phyloP scores from a whole-genome alignment of 2,329 filamentous ascomycete species.

The Talaromyces sp. region DNA sequence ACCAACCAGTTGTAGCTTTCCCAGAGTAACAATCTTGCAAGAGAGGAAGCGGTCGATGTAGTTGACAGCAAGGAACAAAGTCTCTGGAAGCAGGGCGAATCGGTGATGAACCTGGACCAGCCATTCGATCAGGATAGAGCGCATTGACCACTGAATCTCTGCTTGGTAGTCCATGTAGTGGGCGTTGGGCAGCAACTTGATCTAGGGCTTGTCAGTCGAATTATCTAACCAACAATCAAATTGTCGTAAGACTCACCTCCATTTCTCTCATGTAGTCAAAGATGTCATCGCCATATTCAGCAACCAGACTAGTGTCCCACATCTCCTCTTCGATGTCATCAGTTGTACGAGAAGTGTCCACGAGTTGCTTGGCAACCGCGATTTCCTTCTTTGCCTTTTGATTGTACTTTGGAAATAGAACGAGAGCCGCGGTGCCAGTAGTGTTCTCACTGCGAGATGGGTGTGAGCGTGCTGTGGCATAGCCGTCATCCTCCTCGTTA shows the following conservation, averaged over 20 bases:
- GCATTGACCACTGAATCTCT: constrained; percentile 99
- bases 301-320: constrained; percentile 96
- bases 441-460: constrained; percentile 72
- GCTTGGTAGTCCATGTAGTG: constrained; percentile 96
- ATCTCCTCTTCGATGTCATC: constrained; percentile 84
- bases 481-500: constrained; percentile 65
- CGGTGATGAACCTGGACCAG: constrained; percentile 91
- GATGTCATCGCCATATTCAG: constrained; percentile 93
- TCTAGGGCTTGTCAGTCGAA: constrained; percentile 43
- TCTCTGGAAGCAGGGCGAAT: constrained; percentile 88
- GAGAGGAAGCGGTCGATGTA: constrained; percentile 96
- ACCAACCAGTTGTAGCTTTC: constrained; percentile 91
- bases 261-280: constrained; percentile 86
- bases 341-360: constrained; percentile 59
- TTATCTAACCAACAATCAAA: not conserved
- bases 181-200: constrained; percentile 75
- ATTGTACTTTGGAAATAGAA: constrained; percentile 69
- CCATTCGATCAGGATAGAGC: constrained; percentile 96
- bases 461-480: constrained; percentile 72
- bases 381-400: constrained; percentile 68
- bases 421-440: constrained; percentile 56
- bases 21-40: constrained; percentile 87
- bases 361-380: constrained; percentile 59
- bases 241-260: constrained; percentile 55
- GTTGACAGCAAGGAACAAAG: constrained; percentile 89